Conservation (phyloP, 108 stramenopile genomes). For the Conticribra weissflogii region DNA sequence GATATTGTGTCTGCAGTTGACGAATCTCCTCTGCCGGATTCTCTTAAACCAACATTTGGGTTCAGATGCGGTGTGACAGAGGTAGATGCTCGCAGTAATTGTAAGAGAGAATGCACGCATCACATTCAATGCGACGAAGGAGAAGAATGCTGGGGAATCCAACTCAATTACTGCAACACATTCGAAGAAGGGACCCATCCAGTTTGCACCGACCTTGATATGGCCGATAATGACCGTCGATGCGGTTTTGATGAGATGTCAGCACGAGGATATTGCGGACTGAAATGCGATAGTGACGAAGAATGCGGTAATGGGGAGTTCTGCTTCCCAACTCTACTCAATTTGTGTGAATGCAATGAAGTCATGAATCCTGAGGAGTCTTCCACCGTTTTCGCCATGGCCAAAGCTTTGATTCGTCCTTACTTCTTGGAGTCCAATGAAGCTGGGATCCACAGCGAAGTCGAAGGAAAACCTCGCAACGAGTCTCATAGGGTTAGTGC, state of each 20-base stretch:
- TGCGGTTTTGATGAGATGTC: slow-evolving; percentile 44
- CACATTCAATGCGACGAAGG: slow-evolving; percentile 27
- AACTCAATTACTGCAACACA: slow-evolving; percentile 47
- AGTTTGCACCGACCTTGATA: slow-evolving; percentile 33
- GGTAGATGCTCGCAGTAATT: slow-evolving; percentile 43
- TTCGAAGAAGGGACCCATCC: slow-evolving; percentile 49
- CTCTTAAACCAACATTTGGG: slow-evolving; percentile 28
- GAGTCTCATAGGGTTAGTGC: neutral
- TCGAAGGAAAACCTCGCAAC: slow-evolving; percentile 1
- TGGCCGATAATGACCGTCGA: slow-evolving; percentile 22
- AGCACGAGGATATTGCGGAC: slow-evolving; percentile 45
- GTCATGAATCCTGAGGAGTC: slow-evolving; percentile 14
- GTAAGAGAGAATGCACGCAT: slow-evolving; percentile 42
- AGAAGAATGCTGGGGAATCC: slow-evolving; percentile 49
- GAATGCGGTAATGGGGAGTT: slow-evolving; percentile 32
- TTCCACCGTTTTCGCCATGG: slow-evolving; percentile 23
- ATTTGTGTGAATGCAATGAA: slow-evolving; percentile 39
- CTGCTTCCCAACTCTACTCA: slow-evolving; percentile 34
- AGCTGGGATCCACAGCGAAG: neutral
- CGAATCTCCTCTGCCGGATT: slow-evolving; percentile 14
- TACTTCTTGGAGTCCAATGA: slow-evolving; percentile 14
- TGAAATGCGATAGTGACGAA: slow-evolving; percentile 16
- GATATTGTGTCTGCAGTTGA: neutral
- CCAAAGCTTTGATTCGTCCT: slow-evolving; percentile 31
- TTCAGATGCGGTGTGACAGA: slow-evolving; percentile 41